Conservation (phyloP, 108 stramenopile species). For the Nitzschia inconspicua region DNA sequence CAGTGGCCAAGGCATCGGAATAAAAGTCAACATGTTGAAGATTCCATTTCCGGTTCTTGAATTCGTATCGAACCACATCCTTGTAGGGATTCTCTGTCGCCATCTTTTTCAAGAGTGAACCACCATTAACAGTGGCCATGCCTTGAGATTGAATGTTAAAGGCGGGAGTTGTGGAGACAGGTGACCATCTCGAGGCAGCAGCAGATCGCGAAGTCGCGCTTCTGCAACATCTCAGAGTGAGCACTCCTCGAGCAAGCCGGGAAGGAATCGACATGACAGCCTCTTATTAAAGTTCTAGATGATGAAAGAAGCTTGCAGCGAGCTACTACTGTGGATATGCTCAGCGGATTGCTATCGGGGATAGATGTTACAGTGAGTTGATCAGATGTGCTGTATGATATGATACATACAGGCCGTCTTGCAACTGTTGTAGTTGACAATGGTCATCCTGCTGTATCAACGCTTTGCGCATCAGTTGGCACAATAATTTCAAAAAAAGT, state of each 20-base stretch:
- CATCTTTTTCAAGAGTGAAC: slow-evolving; percentile 32
- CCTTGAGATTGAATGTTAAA: neutral
- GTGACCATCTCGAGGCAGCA: neutral
- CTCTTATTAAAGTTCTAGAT: no score
- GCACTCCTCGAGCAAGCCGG: slow-evolving; percentile 20
- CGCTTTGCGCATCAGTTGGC: no score
- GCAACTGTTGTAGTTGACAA: no score
- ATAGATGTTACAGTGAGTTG: no score
- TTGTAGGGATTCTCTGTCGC: slow-evolving; percentile 70
- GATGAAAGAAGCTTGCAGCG: no score
- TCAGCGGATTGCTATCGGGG: no score
- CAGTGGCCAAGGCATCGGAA: slow-evolving; percentile 77
- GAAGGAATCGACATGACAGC: slow-evolving; percentile 20
- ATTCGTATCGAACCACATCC: slow-evolving; percentile 82
- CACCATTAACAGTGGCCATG: slow-evolving; percentile 17
- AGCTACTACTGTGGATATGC: no score
- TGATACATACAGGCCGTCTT: no score
- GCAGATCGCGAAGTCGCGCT: slow-evolving; percentile 1
- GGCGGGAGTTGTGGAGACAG: neutral
- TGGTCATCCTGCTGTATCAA: no score
- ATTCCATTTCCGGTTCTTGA: slow-evolving; percentile 85
- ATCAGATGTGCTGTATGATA: no score
- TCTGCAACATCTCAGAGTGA: neutral
- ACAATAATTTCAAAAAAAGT: no score
- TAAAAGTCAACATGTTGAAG: slow-evolving; percentile 73